Evolutionary conservation across 2,329 filamentous ascomycete genomes (phyloP), one percentile per base, ranked within the genome.

Genomic region (Coleophoma crateriformis): DNA sequence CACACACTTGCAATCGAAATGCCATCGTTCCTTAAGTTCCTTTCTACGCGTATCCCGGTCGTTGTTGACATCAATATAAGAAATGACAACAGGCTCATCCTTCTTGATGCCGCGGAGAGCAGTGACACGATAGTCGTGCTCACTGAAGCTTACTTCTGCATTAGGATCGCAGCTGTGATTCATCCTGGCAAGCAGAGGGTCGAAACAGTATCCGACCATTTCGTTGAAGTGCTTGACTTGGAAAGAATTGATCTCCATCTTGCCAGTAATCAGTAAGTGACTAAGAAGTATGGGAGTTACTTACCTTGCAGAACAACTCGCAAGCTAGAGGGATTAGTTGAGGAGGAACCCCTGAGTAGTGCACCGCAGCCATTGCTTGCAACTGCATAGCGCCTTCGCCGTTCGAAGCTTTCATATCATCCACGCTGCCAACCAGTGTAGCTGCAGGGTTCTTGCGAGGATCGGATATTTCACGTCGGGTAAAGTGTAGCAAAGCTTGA

Each of bases 91-190:
- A 65, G 84, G 78, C 22, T 82, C 74, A 7, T 72, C 79, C 33
- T 68, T 60, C 13, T 68, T 58, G 39, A 85, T 81, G 3, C 68
- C 62, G 19, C 58, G 62, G 48, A 76, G 70, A 2, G 81, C 77
- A 35, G 74, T 70, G 13, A 85, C 63, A 3, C 75, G 64, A 3
- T 78, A 75, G 4, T 64, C 69, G 6, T 79, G 71, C 4, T 76
- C 76, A 37, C 73, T 57, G 47, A 84, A 83, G 40, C 75, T 71
- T 14, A 85, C 76, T 44, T 74, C 68, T 1, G 81, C 78, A 54
- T 82, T 84, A 3, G 81, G 81, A 2, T 75, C 61, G 54, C 82
- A 85, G 0, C 79, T 81, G 60, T 85, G 82, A 54, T 85, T 85
- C 19, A 73, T 72, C 74, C 83, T 81, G 50, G 62, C 57, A 12